phyloP scores from a whole-genome alignment of 768 basidiomycete species.

The Rhizopogon vinicolor region DNA sequence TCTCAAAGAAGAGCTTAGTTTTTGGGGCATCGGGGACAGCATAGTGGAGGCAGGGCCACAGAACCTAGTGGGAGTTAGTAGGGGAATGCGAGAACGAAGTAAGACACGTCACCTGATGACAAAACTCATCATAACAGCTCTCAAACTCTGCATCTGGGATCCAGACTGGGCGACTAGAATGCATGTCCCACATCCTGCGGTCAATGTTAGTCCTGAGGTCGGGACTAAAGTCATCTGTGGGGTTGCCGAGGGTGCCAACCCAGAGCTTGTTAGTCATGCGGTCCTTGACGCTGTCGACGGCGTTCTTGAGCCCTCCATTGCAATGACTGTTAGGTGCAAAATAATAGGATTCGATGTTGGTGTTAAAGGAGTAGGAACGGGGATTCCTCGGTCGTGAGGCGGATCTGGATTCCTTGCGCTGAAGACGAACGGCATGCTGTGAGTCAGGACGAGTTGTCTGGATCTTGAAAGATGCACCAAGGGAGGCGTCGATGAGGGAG shows the following conservation, averaged over 20 bases:
- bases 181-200: slow-evolving; percentile 36
- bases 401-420: slow-evolving; percentile 51
- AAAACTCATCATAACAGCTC: slow-evolving; percentile 81
- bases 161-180: slow-evolving; percentile 61
- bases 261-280: slow-evolving; percentile 48
- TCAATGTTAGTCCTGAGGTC: slow-evolving; percentile 55
- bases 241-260: slow-evolving; percentile 73
- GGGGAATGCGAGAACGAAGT: slow-evolving; percentile 13
- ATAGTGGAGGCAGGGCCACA: slow-evolving; percentile 88
- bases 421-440: slow-evolving; percentile 31
- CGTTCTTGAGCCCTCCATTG: slow-evolving; percentile 84
- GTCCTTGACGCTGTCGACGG: slow-evolving; percentile 60
- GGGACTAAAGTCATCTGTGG: slow-evolving; percentile 61
- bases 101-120: slow-evolving; percentile 55
- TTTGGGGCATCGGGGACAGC: slow-evolving; percentile 85
- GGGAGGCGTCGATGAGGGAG: slow-evolving; percentile 23
- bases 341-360: slow-evolving; percentile 33
- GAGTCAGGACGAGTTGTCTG: slow-evolving; percentile 44
- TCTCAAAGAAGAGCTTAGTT: slow-evolving; percentile 78
- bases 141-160: slow-evolving; percentile 77
- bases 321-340: slow-evolving; percentile 64
- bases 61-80: slow-evolving; percentile 36
- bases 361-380: slow-evolving; percentile 29
- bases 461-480: slow-evolving; percentile 38
- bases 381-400: slow-evolving; percentile 31